These are phyloP conservation scores for Fusarium sp. DNA, from an alignment of 2,329 filamentous ascomycete species.

Conservation along the genomic window DNA sequence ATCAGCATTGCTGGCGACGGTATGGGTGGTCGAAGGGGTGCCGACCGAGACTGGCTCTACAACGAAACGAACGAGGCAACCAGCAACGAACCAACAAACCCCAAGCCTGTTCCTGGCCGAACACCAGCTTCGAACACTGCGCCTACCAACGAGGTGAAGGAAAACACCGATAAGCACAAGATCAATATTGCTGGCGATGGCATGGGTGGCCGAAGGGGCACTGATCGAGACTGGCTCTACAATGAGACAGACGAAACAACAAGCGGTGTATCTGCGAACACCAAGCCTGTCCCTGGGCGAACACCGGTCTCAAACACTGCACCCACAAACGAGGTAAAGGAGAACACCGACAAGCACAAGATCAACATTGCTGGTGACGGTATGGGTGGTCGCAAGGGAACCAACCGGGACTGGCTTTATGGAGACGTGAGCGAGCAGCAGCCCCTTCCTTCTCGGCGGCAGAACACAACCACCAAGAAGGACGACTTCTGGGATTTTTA, in stretches of 20 bases:
- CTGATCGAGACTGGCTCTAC: constrained; percentile 60
- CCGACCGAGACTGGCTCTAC: constrained; percentile 68
- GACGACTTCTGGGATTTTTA: constrained; percentile 63
- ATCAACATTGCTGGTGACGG: constrained; percentile 68
- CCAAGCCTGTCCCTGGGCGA: constrained; percentile 48
- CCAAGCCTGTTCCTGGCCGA: constrained; percentile 47
- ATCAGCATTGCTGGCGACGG: constrained; percentile 68
- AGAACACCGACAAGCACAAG: constrained; percentile 29
- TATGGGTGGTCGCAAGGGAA: constrained; percentile 71
- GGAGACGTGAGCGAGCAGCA: constrained; percentile 54
- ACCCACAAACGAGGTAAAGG: constrained; percentile 13
- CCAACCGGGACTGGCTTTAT: constrained; percentile 60
- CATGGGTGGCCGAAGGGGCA: constrained; percentile 70
- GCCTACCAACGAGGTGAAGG: constrained; percentile 16
- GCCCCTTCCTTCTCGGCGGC: constrained; percentile 50
- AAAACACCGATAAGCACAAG: constrained; percentile 33
- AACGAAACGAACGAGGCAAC: constrained; percentile 56
- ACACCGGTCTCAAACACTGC: constrained; percentile 45
- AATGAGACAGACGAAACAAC: constrained; percentile 45
- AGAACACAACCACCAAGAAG: constrained; percentile 51
- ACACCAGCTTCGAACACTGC: constrained; percentile 45
- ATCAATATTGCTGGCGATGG: constrained; percentile 68
- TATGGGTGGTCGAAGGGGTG: constrained; percentile 70
- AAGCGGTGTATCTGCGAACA: constrained; percentile 19
- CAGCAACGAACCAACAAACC: constrained; percentile 25